A percentile compares a stretch with the other conserved stretches of the same genome.
phyloP scores from a whole-genome alignment of 345 rosid genomes.

The Eucalyptus marginata region DNA sequence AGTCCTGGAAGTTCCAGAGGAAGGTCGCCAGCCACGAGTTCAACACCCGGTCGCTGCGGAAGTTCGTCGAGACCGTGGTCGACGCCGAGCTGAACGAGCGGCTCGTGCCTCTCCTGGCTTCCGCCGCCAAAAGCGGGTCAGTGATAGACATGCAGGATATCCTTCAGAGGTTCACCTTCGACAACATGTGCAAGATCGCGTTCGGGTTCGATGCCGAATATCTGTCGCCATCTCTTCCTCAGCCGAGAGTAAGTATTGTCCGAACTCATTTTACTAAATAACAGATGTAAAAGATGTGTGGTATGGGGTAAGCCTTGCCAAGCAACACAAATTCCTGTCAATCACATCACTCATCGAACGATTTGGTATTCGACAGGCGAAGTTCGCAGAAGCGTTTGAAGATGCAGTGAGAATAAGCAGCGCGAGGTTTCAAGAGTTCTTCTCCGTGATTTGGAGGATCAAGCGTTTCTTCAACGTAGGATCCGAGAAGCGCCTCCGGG shows the following conservation, averaged over 20 bases:
- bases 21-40: constrained; percentile 61
- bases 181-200: constrained; percentile 57
- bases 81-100: constrained; percentile 37
- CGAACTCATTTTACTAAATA: not conserved
- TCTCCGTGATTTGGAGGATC: constrained; percentile 4
- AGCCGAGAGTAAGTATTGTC: not conserved
- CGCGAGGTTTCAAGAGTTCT: not conserved
- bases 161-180: constrained; percentile 56
- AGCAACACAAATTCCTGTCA: not conserved
- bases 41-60: constrained; percentile 55
- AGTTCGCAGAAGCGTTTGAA: not conserved
- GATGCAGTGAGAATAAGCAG: not conserved
- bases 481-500: not conserved
- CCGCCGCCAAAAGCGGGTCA: constrained; percentile 4
- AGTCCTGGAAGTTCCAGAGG: constrained; percentile 53
- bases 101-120: constrained; percentile 36
- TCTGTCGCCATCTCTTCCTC: constrained; percentile 22
- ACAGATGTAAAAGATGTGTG: not conserved
- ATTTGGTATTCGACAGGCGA: not conserved
- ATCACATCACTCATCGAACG: not conserved
- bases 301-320: not conserved
- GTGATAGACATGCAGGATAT: constrained; percentile 41
- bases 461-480: not conserved
- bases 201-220: constrained; percentile 51
- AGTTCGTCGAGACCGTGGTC: constrained; percentile 41